A percentile compares a stretch with the other conserved stretches of the same genome.
Conservation (phyloP, 2,329 filamentous ascomycete species). For the Bipolaris victoriae region DNA sequence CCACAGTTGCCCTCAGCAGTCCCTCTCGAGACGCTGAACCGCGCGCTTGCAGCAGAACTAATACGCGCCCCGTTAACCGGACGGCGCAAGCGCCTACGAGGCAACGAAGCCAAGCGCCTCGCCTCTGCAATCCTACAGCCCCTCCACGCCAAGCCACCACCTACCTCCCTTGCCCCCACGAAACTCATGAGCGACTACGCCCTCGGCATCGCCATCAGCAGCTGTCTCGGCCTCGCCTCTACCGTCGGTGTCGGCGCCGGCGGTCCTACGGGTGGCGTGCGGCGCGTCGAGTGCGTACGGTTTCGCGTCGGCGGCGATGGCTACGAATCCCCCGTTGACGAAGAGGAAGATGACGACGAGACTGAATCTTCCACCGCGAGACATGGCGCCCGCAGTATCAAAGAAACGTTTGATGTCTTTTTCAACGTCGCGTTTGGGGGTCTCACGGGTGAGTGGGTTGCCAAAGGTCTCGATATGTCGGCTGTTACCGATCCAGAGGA, state of each 20-base stretch:
- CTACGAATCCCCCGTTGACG: conserved; percentile 50
- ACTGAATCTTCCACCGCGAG: conserved; percentile 7
- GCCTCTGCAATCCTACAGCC: conserved; percentile 52
- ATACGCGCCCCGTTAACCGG: conserved; percentile 54
- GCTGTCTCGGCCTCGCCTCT: conserved; percentile 49
- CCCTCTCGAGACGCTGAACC: conserved; percentile 52
- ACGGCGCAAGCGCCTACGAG: conserved; percentile 50
- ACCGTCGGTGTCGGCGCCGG: conserved; percentile 48
- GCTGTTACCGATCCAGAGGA: neutral
- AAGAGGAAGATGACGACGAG: conserved; percentile 45
- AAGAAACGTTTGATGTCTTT: conserved; percentile 53
- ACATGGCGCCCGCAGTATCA: conserved; percentile 26
- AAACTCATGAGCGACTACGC: conserved; percentile 46
- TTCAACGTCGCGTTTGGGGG: conserved; percentile 53
- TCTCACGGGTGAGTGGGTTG: conserved; percentile 51
- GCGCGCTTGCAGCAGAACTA: conserved; percentile 55
- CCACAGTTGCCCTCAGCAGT: conserved; percentile 25
- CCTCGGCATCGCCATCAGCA: conserved; percentile 50
- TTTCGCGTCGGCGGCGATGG: conserved; percentile 51
- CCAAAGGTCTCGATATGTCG: conserved; percentile 45
- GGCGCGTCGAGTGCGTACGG: conserved; percentile 51
- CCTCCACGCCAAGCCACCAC: conserved; percentile 41
- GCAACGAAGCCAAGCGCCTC: conserved; percentile 56
- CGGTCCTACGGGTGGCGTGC: conserved; percentile 41
- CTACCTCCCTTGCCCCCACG: conserved; percentile 27